Percentiles rank a stretch among this genome's conserved stretches.
These are phyloP conservation scores for Vicia villosa DNA, from an alignment of 306 rosid species.

Conservation along the genomic window DNA sequence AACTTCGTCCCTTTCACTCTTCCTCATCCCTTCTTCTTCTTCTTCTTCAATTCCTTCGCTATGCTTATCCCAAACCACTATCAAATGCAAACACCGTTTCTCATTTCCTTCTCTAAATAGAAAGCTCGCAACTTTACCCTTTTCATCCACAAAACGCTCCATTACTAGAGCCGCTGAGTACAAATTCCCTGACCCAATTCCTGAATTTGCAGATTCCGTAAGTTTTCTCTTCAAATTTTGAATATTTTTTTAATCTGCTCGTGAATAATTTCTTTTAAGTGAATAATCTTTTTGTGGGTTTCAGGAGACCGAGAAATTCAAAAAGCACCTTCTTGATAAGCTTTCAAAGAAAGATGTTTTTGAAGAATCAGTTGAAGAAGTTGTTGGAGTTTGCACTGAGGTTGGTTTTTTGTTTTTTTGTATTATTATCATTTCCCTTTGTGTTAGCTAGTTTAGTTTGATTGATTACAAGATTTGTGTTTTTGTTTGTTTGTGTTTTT, in stretches of 20 bases:
- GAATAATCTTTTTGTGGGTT: slow-evolving; percentile 4
- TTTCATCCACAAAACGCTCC: slow-evolving; percentile 33
- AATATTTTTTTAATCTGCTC: background rate
- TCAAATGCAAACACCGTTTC: slow-evolving; percentile 34
- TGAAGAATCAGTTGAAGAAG: slow-evolving; percentile 69
- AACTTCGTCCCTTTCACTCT: slow-evolving; percentile 28
- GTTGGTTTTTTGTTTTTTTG: too few relatives aligned
- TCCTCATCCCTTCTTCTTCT: slow-evolving; percentile 28
- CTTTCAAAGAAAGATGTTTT: slow-evolving; percentile 69
- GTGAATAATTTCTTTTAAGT: background rate
- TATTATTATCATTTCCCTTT: too few relatives aligned
- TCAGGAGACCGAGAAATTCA: slow-evolving; percentile 77
- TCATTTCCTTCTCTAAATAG: slow-evolving; percentile 31
- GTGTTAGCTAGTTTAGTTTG: too few relatives aligned
- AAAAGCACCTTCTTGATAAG: slow-evolving; percentile 59
- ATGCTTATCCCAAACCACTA: slow-evolving; percentile 27
- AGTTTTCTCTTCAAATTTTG: slow-evolving; percentile 33
- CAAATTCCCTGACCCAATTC: slow-evolving; percentile 97
- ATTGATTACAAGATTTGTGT: background rate
- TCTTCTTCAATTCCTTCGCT: slow-evolving; percentile 32
- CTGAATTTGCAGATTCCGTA: slow-evolving; percentile 78
- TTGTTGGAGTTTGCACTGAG: slow-evolving; percentile 81
- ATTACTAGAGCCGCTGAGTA: slow-evolving; percentile 56
- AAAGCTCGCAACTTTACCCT: slow-evolving; percentile 34
- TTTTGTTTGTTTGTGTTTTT: background rate